Percentiles rank a stretch among this genome's conserved stretches.
Conservation (phyloP, 1,139 yeast species). For the Nakaseomyces nivariensis region DNA sequence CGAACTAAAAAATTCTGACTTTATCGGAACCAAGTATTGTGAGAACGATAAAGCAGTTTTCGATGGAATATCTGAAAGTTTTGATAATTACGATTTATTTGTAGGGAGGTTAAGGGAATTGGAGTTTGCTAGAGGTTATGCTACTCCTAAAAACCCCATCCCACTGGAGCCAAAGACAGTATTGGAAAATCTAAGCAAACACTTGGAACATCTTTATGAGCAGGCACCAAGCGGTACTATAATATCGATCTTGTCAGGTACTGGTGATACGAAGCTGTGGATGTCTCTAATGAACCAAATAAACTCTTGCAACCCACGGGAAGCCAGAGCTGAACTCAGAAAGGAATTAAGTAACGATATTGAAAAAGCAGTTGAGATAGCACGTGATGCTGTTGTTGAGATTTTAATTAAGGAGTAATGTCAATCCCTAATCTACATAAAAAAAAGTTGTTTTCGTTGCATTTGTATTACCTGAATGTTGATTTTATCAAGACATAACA, state of each 20-base stretch:
- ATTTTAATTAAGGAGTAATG: slow-evolving; percentile 8
- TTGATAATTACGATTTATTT: slow-evolving; percentile 38
- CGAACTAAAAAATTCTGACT: slow-evolving; percentile 7
- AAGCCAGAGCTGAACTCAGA: slow-evolving; percentile 34
- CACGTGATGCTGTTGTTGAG: slow-evolving; percentile 47
- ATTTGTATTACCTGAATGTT: no score
- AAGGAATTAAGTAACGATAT: slow-evolving; percentile 36
- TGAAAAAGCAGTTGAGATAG: slow-evolving; percentile 38
- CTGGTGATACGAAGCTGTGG: slow-evolving; percentile 47
- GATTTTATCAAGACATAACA: no score
- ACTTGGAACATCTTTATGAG: slow-evolving; percentile 42
- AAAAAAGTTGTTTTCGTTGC: no score
- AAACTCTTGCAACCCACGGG: slow-evolving; percentile 30
- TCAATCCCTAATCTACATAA: no score
- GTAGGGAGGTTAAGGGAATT: slow-evolving; percentile 51
- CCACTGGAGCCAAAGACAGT: slow-evolving; percentile 32
- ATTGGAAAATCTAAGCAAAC: slow-evolving; percentile 32
- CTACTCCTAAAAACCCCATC: slow-evolving; percentile 12
- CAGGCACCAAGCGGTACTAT: slow-evolving; percentile 50
- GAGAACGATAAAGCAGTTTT: slow-evolving; percentile 51
- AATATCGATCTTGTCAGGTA: slow-evolving; percentile 51
- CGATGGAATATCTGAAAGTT: slow-evolving; percentile 32
- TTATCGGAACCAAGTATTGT: slow-evolving; percentile 34
- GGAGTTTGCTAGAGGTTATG: slow-evolving; percentile 35
- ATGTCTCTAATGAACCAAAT: slow-evolving; percentile 36